phyloP scores from a whole-genome alignment of 495 filamentous ascomycete species.

The Xylaria palmicola region DNA sequence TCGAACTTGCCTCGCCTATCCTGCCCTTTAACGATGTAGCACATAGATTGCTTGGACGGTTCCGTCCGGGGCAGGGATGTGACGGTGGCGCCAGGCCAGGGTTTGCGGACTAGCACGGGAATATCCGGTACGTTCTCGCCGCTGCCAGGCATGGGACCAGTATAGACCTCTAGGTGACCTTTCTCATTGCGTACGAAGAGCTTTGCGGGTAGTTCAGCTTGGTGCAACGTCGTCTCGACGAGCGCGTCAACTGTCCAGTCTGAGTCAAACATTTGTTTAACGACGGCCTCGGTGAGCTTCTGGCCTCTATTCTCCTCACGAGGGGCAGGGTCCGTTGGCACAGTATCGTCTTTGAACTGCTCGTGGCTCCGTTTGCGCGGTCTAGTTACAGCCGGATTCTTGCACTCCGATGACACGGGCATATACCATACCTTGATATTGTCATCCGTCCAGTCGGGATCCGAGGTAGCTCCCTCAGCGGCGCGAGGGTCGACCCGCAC shows the following conservation, averaged over 20 bases:
- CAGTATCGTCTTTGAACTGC: constrained; percentile 42
- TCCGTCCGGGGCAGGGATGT: constrained; percentile 62
- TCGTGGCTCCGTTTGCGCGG: constrained; percentile 62
- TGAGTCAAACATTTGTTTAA: constrained; percentile 80
- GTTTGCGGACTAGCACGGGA: constrained; percentile 70
- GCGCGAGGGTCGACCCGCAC: constrained; percentile 45
- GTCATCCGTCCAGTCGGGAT: constrained; percentile 70
- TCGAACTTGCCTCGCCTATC: constrained; percentile 78
- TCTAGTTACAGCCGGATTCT: constrained; percentile 23
- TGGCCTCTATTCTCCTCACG: constrained; percentile 44
- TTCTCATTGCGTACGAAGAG: constrained; percentile 66
- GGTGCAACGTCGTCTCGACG: constrained; percentile 57
- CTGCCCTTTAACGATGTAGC: constrained; percentile 78
- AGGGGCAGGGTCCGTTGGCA: background rate
- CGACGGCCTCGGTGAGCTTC: constrained; percentile 56
- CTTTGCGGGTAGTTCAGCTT: constrained; percentile 65
- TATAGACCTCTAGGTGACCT: constrained; percentile 67
- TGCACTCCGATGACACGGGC: constrained; percentile 45
- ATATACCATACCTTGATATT: constrained; percentile 83
- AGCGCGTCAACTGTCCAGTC: constrained; percentile 71
- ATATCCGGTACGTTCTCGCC: constrained; percentile 56
- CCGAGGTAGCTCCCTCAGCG: constrained; percentile 11
- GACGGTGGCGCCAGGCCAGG: constrained; percentile 77
- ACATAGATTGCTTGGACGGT: constrained; percentile 65
- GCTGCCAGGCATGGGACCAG: constrained; percentile 59